phyloP scores from a whole-genome alignment of 345 rosid species.

The Salix caprea region DNA sequence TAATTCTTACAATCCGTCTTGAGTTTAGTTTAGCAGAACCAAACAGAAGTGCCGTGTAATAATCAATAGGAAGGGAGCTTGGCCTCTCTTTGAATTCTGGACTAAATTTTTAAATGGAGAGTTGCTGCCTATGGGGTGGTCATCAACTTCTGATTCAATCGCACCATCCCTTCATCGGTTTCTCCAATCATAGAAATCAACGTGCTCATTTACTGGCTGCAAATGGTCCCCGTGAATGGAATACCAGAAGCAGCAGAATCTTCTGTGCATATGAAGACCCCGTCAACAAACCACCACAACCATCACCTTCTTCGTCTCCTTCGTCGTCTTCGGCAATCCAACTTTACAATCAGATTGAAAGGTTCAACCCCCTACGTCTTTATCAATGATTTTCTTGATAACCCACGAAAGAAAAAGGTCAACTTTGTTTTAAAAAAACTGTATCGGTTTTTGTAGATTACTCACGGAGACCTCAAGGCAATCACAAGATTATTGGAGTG shows the following conservation, averaged over 20 bases:
- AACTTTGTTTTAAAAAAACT: neutral
- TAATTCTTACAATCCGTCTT: neutral
- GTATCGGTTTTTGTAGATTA: conserved; percentile 41
- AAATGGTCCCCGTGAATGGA: neutral
- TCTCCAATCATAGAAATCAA: neutral
- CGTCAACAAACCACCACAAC: conserved; percentile 31
- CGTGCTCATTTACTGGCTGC: neutral
- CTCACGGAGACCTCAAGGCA: conserved; percentile 78
- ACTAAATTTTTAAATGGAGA: conserved; percentile 14
- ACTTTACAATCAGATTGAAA: conserved; percentile 81
- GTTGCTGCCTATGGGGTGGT: conserved; percentile 14
- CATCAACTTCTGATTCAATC: neutral
- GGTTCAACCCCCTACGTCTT: conserved; percentile 32
- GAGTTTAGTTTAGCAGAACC: neutral
- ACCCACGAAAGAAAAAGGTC: neutral
- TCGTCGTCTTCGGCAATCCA: conserved; percentile 52
- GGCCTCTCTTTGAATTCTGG: neutral
- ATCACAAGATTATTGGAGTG: conserved; percentile 63
- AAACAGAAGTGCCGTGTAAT: neutral
- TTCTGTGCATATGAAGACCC: conserved; percentile 38
- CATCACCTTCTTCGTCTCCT: neutral
- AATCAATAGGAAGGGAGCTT: neutral
- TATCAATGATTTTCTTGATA: neutral
- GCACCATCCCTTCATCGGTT: neutral
- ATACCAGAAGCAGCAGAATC: conserved; percentile 15